Conservation (phyloP, 371 early-diverging fungal genomes). For the Actinomortierella wolfii region DNA sequence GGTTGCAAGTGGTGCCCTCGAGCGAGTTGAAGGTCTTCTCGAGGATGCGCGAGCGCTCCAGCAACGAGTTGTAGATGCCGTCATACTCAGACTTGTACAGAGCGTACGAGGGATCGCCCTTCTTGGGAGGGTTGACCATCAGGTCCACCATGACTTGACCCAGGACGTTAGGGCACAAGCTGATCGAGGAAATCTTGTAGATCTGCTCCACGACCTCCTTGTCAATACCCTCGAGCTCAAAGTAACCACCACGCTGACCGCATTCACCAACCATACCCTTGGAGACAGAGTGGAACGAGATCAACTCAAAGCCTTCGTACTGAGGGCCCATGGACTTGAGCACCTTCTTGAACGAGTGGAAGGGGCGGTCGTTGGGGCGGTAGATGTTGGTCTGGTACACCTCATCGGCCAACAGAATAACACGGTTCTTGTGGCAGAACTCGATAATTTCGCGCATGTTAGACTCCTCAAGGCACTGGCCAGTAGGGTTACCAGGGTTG, state of each 20-base stretch:
- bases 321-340: slow-evolving; percentile 68
- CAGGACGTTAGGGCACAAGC: slow-evolving; percentile 89
- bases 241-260: slow-evolving; percentile 97
- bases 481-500: slow-evolving; percentile 99
- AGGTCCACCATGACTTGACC: slow-evolving; percentile 90
- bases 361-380: slow-evolving; percentile 77
- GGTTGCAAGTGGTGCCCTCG: slow-evolving; percentile 87
- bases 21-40: slow-evolving; percentile 79
- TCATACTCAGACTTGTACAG: slow-evolving; percentile 76
- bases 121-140: slow-evolving; percentile 93
- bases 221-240: slow-evolving; percentile 90
- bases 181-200: slow-evolving; percentile 92
- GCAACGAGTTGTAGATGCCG: slow-evolving; percentile 81
- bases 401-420: slow-evolving; percentile 95
- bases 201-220: slow-evolving; percentile 76
- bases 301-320: slow-evolving; percentile 76
- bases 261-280: slow-evolving; percentile 99
- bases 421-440: slow-evolving; percentile 82
- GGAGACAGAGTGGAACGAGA: slow-evolving; percentile 96
- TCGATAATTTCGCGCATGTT: slow-evolving; percentile 88
- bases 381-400: slow-evolving; percentile 98
- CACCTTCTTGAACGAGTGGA: slow-evolving; percentile 95
- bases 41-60: slow-evolving; percentile 78
- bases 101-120: slow-evolving; percentile 78
- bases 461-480: slow-evolving; percentile 80